Evolutionary conservation across 164 flowering plant species (phyloP).

Genomic region (Magnolia officinalis): DNA sequence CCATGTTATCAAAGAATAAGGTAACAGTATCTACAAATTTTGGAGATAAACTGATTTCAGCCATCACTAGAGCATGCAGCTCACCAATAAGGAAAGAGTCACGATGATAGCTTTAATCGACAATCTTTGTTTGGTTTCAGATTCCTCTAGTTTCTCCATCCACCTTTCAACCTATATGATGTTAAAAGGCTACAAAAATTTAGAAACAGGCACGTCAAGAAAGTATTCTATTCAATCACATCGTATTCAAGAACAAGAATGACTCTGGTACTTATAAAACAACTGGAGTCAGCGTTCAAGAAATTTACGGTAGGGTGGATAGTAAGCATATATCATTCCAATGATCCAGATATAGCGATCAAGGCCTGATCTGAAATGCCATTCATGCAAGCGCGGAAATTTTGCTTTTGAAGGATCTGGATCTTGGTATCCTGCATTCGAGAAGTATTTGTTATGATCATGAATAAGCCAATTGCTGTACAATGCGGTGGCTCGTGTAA

Average conservation of each 20-base stretch:
- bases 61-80: slow-evolving; percentile 24
- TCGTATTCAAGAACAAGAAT: background rate
- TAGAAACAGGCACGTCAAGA: background rate
- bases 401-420: slow-evolving; percentile 80
- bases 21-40: background rate
- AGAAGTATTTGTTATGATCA: slow-evolving; percentile 6
- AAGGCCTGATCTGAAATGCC: slow-evolving; percentile 99
- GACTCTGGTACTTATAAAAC: background rate
- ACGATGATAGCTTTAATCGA: slow-evolving; percentile 64
- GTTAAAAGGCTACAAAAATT: slow-evolving; percentile 3
- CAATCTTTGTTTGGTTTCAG: slow-evolving; percentile 60
- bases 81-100: slow-evolving; percentile 51
- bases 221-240: background rate
- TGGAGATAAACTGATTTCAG: slow-evolving; percentile 1
- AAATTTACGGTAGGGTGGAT: slow-evolving; percentile 82
- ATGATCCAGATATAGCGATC: slow-evolving; percentile 98
- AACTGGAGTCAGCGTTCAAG: slow-evolving; percentile 5
- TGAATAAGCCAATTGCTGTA: background rate
- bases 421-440: slow-evolving; percentile 48
- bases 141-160: slow-evolving; percentile 95
- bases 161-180: slow-evolving; percentile 72
- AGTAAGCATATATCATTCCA: slow-evolving; percentile 97
- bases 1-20: background rate
- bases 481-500: background rate
- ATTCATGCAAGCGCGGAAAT: slow-evolving; percentile 79